Percentiles rank a stretch among this genome's conserved stretches.
These are phyloP conservation scores for Ochetophila trinervis DNA, from an alignment of 306 rosid genomes.

Conservation along the genomic window DNA sequence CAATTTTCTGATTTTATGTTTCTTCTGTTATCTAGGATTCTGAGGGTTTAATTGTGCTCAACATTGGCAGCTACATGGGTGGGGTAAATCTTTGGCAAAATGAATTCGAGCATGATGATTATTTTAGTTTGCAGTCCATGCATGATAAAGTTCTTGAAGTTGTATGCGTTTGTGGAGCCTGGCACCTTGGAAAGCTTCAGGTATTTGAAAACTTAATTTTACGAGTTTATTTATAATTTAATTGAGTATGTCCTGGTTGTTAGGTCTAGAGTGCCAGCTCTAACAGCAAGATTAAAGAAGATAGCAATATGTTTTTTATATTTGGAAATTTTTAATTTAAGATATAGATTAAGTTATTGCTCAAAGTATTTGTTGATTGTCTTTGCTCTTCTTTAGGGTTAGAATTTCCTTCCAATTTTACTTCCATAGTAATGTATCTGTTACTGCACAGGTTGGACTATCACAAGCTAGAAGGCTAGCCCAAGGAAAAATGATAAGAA, in stretches of 20 bases:
- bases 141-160: constrained; percentile 71
- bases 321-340: no score
- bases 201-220: constrained; percentile 26
- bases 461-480: constrained; percentile 84
- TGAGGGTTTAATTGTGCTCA: constrained; percentile 79
- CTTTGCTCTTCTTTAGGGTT: not conserved
- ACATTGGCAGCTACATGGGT: constrained; percentile 83
- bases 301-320: no score
- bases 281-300: no score
- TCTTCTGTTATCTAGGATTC: constrained; percentile 46
- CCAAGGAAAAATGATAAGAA: constrained; percentile 62
- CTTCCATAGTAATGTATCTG: constrained; percentile 14
- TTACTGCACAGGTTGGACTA: constrained; percentile 59
- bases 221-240: not conserved
- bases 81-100: constrained; percentile 87
- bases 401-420: not conserved
- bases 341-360: not conserved
- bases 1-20: constrained; percentile 4
- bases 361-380: not conserved
- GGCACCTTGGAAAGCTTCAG: constrained; percentile 88
- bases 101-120: constrained; percentile 58
- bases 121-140: constrained; percentile 55
- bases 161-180: constrained; percentile 74
- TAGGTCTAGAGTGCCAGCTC: not conserved
- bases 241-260: not conserved